These are phyloP conservation scores for Colletotrichum somersetense DNA, from an alignment of 2,329 filamentous ascomycete genomes.

Conservation along the genomic window DNA sequence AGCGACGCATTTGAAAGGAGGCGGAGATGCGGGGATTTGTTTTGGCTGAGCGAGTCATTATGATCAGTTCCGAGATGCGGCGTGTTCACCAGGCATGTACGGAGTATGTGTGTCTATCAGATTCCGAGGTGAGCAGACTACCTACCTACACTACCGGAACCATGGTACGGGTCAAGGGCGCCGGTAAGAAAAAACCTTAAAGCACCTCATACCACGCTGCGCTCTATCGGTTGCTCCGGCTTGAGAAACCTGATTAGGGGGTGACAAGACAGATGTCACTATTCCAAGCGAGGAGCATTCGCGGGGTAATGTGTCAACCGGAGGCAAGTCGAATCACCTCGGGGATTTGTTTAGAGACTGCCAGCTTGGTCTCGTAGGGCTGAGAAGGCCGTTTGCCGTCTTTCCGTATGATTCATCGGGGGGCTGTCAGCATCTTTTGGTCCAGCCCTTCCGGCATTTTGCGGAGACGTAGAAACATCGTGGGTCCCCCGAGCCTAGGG, in stretches of 20 bases:
- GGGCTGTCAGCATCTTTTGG: neutral
- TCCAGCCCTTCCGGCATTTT: slow-evolving; percentile 2
- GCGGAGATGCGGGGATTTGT: neutral
- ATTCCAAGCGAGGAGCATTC: neutral
- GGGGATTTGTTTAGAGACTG: neutral
- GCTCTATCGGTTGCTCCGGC: neutral
- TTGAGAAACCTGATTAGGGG: neutral
- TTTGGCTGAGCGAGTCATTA: neutral
- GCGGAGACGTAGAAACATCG: slow-evolving; percentile 4
- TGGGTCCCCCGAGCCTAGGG: neutral
- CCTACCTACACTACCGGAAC: neutral
- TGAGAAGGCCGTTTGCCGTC: slow-evolving; percentile 17
- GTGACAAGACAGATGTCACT: neutral
- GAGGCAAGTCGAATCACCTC: neutral
- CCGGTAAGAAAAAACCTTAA: neutral
- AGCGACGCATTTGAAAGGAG: neutral
- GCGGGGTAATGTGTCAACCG: neutral
- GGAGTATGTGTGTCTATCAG: no score
- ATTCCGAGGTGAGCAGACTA: neutral
- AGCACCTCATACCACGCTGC: neutral
- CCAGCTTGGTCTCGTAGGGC: slow-evolving; percentile 2
- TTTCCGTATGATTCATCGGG: slow-evolving; percentile 10
- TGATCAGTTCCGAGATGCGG: neutral
- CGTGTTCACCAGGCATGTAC: no score
- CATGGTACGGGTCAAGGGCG: neutral